phyloP scores from a whole-genome alignment of 208 protist species.

The Histomonas meleagridis region DNA sequence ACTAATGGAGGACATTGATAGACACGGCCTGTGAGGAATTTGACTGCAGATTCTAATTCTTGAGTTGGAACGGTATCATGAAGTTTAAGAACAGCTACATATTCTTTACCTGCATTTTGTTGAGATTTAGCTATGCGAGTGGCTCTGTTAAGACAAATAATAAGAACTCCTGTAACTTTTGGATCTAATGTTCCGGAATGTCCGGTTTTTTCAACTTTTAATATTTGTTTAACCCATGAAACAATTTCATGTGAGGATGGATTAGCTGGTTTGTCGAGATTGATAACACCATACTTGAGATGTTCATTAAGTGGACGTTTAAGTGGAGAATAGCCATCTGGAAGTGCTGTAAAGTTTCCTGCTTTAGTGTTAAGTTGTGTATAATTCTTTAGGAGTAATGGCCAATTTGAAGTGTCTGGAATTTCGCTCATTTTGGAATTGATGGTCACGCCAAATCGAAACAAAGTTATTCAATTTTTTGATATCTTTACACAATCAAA shows the following conservation, averaged over 20 bases:
- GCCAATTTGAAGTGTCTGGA: no score
- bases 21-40: conserved; percentile 88
- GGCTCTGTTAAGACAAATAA: no score
- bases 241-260: conserved; percentile 99
- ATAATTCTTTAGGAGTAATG: no score
- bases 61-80: conserved; percentile 70
- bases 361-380: no score
- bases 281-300: conserved; percentile 91
- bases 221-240: conserved; percentile 94
- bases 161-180: conserved; percentile 86
- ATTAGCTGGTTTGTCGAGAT: conserved; percentile 99
- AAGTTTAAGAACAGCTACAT: conserved; percentile 87
- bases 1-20: conserved; percentile 96
- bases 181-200: conserved; percentile 96
- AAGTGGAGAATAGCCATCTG: not conserved
- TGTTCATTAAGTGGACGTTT: not conserved
- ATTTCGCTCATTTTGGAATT: no score
- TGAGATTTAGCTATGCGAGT: conserved; percentile 97
- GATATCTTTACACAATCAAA: no score
- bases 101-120: conserved; percentile 93
- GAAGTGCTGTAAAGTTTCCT: not conserved
- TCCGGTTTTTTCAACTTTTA: conserved; percentile 94
- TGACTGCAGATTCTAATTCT: conserved; percentile 67
- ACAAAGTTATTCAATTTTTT: no score
- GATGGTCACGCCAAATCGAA: no score